Percentiles rank a stretch among this genome's conserved stretches.
Evolutionary conservation across 2,329 filamentous ascomycete species (phyloP).

Genomic region (Cladosporium austrohemisphaericum): DNA sequence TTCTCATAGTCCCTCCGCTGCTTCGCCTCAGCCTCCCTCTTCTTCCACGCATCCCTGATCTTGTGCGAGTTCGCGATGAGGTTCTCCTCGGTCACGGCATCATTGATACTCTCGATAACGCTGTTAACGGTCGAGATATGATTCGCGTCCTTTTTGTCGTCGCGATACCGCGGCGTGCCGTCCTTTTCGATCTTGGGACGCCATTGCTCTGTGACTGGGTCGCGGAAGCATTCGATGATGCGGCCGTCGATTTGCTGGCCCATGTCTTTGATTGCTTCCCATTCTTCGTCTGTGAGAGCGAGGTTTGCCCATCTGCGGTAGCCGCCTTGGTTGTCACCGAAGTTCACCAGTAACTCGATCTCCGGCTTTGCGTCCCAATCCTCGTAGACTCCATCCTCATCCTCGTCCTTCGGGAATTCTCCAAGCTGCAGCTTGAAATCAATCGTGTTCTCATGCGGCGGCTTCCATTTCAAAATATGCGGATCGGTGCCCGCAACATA

Average conservation of each 20-base stretch:
- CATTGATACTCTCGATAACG: slow-evolving; percentile 84
- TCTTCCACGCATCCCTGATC: slow-evolving; percentile 82
- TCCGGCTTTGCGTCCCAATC: slow-evolving; percentile 78
- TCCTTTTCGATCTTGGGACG: slow-evolving; percentile 57
- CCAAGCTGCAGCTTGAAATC: slow-evolving; percentile 78
- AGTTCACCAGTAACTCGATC: slow-evolving; percentile 68
- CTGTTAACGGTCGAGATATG: slow-evolving; percentile 79
- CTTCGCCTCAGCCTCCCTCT: slow-evolving; percentile 40
- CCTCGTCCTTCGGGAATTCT: slow-evolving; percentile 68
- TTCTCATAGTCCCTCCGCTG: slow-evolving; percentile 20
- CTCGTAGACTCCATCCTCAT: slow-evolving; percentile 62
- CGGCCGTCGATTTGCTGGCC: slow-evolving; percentile 75
- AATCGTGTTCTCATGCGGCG: slow-evolving; percentile 88
- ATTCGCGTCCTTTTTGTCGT: slow-evolving; percentile 90
- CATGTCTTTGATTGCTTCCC: slow-evolving; percentile 74
- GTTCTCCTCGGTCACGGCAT: slow-evolving; percentile 79
- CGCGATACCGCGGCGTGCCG: slow-evolving; percentile 69
- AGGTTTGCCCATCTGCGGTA: slow-evolving; percentile 68
- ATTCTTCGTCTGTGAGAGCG: slow-evolving; percentile 70
- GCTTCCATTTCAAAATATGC: slow-evolving; percentile 98
- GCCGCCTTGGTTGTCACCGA: slow-evolving; percentile 51
- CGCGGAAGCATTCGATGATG: slow-evolving; percentile 86
- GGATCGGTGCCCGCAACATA: slow-evolving; percentile 89
- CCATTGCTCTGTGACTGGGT: slow-evolving; percentile 67
- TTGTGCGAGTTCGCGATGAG: slow-evolving; percentile 63